Evolutionary conservation across 2,329 filamentous ascomycete species (phyloP).

Genomic region (Alternaria longipes): DNA sequence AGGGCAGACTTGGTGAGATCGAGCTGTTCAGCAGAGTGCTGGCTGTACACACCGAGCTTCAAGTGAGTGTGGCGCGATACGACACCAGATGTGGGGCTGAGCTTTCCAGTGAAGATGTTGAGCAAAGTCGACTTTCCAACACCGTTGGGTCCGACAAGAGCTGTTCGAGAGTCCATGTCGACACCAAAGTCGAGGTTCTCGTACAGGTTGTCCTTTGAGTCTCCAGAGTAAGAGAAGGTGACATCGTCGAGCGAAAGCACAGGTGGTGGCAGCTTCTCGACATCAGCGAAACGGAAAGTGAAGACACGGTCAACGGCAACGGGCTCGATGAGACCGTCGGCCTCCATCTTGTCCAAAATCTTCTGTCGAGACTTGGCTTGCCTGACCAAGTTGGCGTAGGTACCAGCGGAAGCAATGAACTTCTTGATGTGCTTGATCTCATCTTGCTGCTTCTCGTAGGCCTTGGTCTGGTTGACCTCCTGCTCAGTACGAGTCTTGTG

Average conservation of each 20-base stretch:
- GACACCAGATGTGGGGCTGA: conserved; percentile 81
- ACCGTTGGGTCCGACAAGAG: conserved; percentile 97
- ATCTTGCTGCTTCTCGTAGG: conserved; percentile 98
- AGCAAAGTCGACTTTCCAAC: conserved; percentile 98
- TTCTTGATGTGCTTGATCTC: conserved; percentile 99
- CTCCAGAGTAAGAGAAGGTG: conserved; percentile 96
- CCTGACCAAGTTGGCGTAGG: conserved; percentile 97
- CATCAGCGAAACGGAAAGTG: conserved; percentile 97
- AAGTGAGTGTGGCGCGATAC: conserved; percentile 96
- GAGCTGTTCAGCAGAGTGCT: conserved; percentile 98
- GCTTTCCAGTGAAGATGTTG: conserved; percentile 94
- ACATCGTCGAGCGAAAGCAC: conserved; percentile 97
- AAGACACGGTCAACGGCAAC: conserved; percentile 87
- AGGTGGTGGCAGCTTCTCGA: conserved; percentile 98
- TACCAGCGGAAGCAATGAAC: conserved; percentile 99
- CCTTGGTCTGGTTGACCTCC: conserved; percentile 98
- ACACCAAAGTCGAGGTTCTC: conserved; percentile 97
- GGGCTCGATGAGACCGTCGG: conserved; percentile 96
- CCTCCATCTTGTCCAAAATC: conserved; percentile 99
- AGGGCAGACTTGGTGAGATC: conserved; percentile 97
- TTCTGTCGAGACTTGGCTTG: conserved; percentile 99
- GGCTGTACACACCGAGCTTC: conserved; percentile 97
- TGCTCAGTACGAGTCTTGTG: conserved; percentile 92
- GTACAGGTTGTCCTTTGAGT: conserved; percentile 90
- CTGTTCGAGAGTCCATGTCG: conserved; percentile 98